Evolutionary conservation across 2,329 filamentous ascomycete species (phyloP).

Genomic region (Fusarium sambucinum): DNA sequence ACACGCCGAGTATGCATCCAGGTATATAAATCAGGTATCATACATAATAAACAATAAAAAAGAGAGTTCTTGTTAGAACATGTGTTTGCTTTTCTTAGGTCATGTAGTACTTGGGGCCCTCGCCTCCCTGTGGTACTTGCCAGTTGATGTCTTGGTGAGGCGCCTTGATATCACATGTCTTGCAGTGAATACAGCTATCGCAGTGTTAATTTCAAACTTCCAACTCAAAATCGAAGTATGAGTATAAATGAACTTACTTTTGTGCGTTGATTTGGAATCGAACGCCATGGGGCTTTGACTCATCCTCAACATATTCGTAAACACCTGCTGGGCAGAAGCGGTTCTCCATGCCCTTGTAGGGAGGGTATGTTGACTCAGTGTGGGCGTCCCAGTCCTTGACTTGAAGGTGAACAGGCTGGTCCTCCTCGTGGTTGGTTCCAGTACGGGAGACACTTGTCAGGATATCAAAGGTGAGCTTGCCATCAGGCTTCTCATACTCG

Average conservation of each 20-base stretch:
- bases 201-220: constrained; percentile 18
- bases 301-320: constrained; percentile 97
- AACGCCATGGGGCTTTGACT: constrained; percentile 86
- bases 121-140: constrained; percentile 93
- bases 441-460: constrained; percentile 94
- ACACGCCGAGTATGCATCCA: constrained; percentile 43
- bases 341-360: constrained; percentile 93
- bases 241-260: constrained; percentile 76
- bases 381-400: constrained; percentile 96
- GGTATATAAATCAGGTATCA: constrained; percentile 47
- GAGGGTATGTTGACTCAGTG: constrained; percentile 83
- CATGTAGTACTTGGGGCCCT: constrained; percentile 79
- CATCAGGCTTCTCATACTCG: constrained; percentile 96
- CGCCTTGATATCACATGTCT: constrained; percentile 99
- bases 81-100: constrained; percentile 56
- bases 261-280: constrained; percentile 98
- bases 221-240: neutral
- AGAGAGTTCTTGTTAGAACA: constrained; percentile 1
- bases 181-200: constrained; percentile 94
- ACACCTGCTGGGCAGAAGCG: constrained; percentile 97
- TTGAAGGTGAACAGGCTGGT: constrained; percentile 95
- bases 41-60: constrained; percentile 40
- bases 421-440: constrained; percentile 98
- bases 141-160: constrained; percentile 98
- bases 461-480: constrained; percentile 95